Conservation (phyloP, 768 basidiomycete genomes). For the Mycena filopes region DNA sequence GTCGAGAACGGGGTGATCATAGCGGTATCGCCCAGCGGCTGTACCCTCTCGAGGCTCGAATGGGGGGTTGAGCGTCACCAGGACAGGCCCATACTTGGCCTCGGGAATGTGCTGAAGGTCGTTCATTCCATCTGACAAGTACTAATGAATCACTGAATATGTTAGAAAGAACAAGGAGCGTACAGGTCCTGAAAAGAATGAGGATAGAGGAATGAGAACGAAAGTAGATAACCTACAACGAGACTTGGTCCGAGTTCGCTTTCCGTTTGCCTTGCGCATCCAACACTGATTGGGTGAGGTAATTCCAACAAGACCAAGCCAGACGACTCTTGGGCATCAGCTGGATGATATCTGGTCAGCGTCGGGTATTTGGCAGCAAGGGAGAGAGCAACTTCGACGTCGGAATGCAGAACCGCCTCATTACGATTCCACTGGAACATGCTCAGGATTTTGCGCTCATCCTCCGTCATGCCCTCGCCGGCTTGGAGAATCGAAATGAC, state of each 20-base stretch:
- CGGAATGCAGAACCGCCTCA: slow-evolving; percentile 73
- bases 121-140: slow-evolving; percentile 74
- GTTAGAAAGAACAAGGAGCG: slow-evolving; percentile 10
- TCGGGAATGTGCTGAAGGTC: slow-evolving; percentile 74
- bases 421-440: slow-evolving; percentile 76
- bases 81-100: slow-evolving; percentile 64
- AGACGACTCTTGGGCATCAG: slow-evolving; percentile 70
- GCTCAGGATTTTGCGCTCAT: slow-evolving; percentile 66
- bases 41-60: slow-evolving; percentile 62
- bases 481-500: slow-evolving; percentile 60
- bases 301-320: slow-evolving; percentile 87
- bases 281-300: slow-evolving; percentile 62
- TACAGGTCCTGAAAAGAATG: slow-evolving; percentile 54
- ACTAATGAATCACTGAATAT: neutral
- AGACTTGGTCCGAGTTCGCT: slow-evolving; percentile 66
- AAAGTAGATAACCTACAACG: slow-evolving; percentile 58
- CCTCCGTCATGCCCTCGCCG: slow-evolving; percentile 59
- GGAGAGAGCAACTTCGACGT: slow-evolving; percentile 57
- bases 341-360: slow-evolving; percentile 43
- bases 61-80: slow-evolving; percentile 81
- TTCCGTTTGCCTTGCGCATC: slow-evolving; percentile 48
- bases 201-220: slow-evolving; percentile 1
- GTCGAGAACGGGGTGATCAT: slow-evolving; percentile 78
- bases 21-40: slow-evolving; percentile 62
- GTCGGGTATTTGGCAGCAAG: neutral